A percentile compares a stretch with the other conserved stretches of the same genome.
phyloP scores from a whole-genome alignment of 352 stramenopile genomes.

The Phytophthora vignae region DNA sequence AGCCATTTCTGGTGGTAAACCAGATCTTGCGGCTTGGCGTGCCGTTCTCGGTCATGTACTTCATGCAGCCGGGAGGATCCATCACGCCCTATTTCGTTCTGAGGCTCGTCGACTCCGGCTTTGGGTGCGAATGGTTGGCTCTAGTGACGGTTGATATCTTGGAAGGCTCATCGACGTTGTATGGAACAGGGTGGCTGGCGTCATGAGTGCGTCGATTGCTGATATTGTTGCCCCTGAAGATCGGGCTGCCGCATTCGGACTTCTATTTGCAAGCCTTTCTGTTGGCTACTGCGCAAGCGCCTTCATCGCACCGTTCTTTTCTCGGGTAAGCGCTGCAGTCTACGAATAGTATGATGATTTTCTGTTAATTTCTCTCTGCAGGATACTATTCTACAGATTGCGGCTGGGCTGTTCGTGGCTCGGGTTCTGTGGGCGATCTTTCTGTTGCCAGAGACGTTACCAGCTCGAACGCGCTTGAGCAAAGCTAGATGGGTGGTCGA shows the following conservation, averaged over 20 bases:
- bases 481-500: constrained; percentile 45
- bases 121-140: constrained; percentile 47
- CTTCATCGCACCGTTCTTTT: constrained; percentile 60
- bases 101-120: constrained; percentile 60
- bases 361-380: constrained; percentile 22
- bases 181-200: constrained; percentile 51
- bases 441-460: constrained; percentile 68
- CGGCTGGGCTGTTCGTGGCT: constrained; percentile 52
- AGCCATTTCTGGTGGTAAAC: constrained; percentile 74
- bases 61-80: constrained; percentile 57
- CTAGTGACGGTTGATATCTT: neutral
- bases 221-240: constrained; percentile 64
- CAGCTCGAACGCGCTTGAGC: constrained; percentile 37
- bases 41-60: constrained; percentile 79
- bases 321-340: constrained; percentile 40
- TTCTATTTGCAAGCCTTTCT: constrained; percentile 60
- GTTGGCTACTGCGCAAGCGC: constrained; percentile 69
- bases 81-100: constrained; percentile 74
- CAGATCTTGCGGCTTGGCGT: constrained; percentile 64
- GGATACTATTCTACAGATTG: constrained; percentile 59
- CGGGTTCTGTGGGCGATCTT: constrained; percentile 66
- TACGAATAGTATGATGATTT: neutral
- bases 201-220: constrained; percentile 66
- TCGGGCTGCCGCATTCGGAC: constrained; percentile 62
- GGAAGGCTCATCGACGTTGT: neutral